A percentile compares a stretch with the other conserved stretches of the same genome.
Evolutionary conservation across 1,284 basidiomycete species (phyloP).

Genomic region (Cryptococcus sp.): DNA sequence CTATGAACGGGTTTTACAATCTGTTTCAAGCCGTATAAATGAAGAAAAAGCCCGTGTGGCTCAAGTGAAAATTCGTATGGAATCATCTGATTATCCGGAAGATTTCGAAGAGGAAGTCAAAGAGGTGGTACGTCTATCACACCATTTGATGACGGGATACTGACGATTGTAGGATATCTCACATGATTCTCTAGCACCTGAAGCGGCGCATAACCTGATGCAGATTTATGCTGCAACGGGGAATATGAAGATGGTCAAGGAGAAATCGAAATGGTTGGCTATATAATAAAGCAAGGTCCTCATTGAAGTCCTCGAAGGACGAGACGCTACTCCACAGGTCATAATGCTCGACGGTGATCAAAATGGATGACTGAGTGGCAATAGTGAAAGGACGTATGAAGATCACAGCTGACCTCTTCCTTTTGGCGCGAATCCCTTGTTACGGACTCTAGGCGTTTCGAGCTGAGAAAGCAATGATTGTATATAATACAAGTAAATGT

Average conservation of each 20-base stretch:
- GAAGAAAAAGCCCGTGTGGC: slow-evolving; percentile 10
- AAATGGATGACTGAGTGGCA: too few species aligned
- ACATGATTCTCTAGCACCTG: slow-evolving; percentile 52
- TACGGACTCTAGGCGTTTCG: too few species aligned
- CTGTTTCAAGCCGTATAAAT: slow-evolving; percentile 53
- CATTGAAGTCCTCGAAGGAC: too few species aligned
- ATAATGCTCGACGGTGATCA: too few species aligned
- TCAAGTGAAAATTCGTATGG: not conserved
- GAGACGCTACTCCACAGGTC: too few species aligned
- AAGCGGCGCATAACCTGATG: slow-evolving; percentile 84
- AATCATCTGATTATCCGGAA: not conserved
- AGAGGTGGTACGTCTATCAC: slow-evolving; percentile 2
- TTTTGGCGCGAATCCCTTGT: too few species aligned
- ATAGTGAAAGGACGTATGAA: too few species aligned
- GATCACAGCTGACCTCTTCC: too few species aligned
- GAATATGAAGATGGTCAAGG: slow-evolving; percentile 57
- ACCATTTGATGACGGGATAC: slow-evolving; percentile 8
- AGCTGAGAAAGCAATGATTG: too few species aligned
- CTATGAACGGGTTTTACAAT: slow-evolving; percentile 68
- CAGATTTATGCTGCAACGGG: slow-evolving; percentile 74
- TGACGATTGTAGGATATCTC: slow-evolving; percentile 35
- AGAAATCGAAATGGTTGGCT: slow-evolving; percentile 38
- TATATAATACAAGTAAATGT: too few species aligned
- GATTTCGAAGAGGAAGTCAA: slow-evolving; percentile 2
- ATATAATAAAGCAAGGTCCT: slow-evolving; percentile 14